phyloP scores from a whole-genome alignment of 179 eudicot genomes.

The Vitellaria paradoxa region DNA sequence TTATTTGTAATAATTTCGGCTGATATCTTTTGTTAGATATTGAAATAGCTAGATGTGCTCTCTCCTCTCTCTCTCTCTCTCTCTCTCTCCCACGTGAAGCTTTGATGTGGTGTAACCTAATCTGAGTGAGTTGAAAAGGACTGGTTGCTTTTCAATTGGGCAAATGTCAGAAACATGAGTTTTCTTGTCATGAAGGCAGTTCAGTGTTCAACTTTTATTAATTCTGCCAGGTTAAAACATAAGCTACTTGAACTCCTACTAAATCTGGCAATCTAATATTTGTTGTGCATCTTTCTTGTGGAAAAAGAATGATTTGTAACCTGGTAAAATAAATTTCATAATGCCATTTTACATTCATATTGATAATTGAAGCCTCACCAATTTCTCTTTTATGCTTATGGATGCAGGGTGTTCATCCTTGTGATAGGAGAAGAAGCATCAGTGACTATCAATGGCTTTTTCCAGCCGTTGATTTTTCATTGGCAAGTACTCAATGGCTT shows the following conservation, averaged over 20 bases:
- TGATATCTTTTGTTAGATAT: not conserved
- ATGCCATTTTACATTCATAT: too few relatives aligned
- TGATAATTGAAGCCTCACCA: constrained; percentile 2
- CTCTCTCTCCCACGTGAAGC: too few relatives aligned
- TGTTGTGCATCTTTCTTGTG: not conserved
- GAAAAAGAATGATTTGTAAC: not conserved
- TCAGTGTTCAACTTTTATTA: not conserved
- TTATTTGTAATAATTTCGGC: too few relatives aligned
- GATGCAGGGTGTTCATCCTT: constrained; percentile 91
- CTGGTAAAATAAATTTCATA: not conserved
- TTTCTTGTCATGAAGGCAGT: not conserved
- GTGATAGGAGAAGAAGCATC: constrained; percentile 83
- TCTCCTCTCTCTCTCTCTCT: too few relatives aligned
- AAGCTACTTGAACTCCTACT: not conserved
- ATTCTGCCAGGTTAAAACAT: not conserved
- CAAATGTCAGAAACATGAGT: not conserved
- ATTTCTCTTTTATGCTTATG: constrained; percentile 19
- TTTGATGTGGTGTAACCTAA: not conserved
- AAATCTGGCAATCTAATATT: not conserved
- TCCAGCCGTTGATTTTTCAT: constrained; percentile 86
- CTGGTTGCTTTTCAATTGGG: not conserved
- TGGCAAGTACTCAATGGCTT: constrained; percentile 38
- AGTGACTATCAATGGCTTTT: constrained; percentile 73
- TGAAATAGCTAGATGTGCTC: not conserved
- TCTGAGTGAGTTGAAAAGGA: not conserved